A percentile compares a stretch with the other conserved stretches of the same genome.
phyloP scores from a whole-genome alignment of 768 basidiomycete species.

The Kwoniella sp. region DNA sequence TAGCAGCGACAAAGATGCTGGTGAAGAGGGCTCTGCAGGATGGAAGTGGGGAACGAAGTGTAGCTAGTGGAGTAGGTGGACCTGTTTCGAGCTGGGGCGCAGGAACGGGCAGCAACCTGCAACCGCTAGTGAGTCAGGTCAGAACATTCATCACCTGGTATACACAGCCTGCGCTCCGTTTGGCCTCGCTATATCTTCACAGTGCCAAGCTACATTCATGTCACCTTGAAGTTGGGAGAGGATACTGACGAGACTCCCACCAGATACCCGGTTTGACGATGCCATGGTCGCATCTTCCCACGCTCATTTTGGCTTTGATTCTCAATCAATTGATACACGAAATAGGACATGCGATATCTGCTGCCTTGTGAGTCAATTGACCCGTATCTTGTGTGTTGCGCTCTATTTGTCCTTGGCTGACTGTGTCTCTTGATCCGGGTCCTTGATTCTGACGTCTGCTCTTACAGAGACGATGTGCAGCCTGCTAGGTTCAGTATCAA shows the following conservation, averaged over 20 bases:
- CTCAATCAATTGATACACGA: slow-evolving; percentile 76
- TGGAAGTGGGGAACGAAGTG: not conserved
- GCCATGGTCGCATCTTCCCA: slow-evolving; percentile 70
- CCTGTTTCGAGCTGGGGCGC: slow-evolving; percentile 3
- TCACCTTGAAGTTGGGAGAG: too few species aligned
- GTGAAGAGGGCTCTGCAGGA: slow-evolving; percentile 9
- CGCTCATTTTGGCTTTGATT: slow-evolving; percentile 67
- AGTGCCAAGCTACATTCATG: too few species aligned
- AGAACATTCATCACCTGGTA: too few species aligned
- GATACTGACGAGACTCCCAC: not conserved
- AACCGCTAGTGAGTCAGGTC: slow-evolving; percentile 46
- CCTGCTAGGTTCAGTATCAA: slow-evolving; percentile 67
- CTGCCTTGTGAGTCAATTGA: slow-evolving; percentile 66
- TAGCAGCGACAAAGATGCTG: not conserved
- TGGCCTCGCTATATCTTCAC: too few species aligned
- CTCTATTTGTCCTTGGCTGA: slow-evolving; percentile 1
- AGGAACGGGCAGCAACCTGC: slow-evolving; percentile 36
- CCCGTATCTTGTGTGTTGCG: too few species aligned
- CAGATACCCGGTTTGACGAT: slow-evolving; percentile 83
- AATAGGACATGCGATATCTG: slow-evolving; percentile 74
- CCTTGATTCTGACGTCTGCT: not conserved
- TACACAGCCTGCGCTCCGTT: too few species aligned
- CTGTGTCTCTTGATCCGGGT: not conserved
- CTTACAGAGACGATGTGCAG: slow-evolving; percentile 66
- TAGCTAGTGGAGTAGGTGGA: not conserved